These are phyloP conservation scores for Kodamaea kaohsiungensis DNA, from an alignment of 805 yeast species.

Conservation along the genomic window DNA sequence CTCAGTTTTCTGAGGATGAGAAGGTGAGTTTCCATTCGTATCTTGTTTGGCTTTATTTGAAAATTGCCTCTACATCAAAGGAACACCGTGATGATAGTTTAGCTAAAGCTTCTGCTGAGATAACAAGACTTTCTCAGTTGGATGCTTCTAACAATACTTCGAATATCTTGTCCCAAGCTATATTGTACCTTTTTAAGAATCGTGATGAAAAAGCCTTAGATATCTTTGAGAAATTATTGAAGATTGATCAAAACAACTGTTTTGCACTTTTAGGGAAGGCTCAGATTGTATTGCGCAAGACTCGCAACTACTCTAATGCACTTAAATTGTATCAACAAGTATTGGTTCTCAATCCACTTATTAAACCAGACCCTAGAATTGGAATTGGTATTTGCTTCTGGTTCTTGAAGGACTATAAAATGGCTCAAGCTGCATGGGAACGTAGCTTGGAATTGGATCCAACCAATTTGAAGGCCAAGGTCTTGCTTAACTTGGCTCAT, in stretches of 20 bases:
- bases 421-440: slow-evolving; percentile 83
- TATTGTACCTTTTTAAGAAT: slow-evolving; percentile 56
- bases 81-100: slow-evolving; percentile 19
- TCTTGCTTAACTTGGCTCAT: slow-evolving; percentile 65
- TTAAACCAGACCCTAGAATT: slow-evolving; percentile 88
- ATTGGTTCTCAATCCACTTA: slow-evolving; percentile 69
- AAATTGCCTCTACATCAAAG: slow-evolving; percentile 29
- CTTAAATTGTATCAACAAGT: slow-evolving; percentile 83
- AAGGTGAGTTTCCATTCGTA: slow-evolving; percentile 58
- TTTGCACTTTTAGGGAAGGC: slow-evolving; percentile 85
- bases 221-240: slow-evolving; percentile 62
- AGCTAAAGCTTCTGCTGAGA: slow-evolving; percentile 23
- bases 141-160: slow-evolving; percentile 27
- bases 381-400: slow-evolving; percentile 96
- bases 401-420: slow-evolving; percentile 73
- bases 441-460: slow-evolving; percentile 71
- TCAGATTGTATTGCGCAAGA: slow-evolving; percentile 67
- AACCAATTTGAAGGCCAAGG: slow-evolving; percentile 56
- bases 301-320: slow-evolving; percentile 68
- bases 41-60: slow-evolving; percentile 71
- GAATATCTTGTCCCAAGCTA: slow-evolving; percentile 66
- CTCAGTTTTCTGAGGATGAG: slow-evolving; percentile 39
- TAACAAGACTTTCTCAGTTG: slow-evolving; percentile 18
- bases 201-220: slow-evolving; percentile 71
- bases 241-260: slow-evolving; percentile 59